These are phyloP conservation scores for Cymodocea nodosa DNA, from an alignment of 116 monocot species.

Conservation along the genomic window DNA sequence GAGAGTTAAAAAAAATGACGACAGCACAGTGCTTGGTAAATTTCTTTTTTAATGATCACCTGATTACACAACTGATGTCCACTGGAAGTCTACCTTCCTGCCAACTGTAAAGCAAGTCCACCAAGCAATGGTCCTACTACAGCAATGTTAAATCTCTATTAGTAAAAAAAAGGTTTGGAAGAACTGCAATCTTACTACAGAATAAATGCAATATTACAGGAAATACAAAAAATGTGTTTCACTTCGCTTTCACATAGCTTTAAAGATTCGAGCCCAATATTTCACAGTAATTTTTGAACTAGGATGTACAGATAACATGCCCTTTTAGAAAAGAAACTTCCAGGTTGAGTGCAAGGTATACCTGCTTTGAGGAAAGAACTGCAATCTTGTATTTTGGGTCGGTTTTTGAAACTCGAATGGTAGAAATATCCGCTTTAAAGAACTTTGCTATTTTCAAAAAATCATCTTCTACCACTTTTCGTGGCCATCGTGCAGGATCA, in stretches of 20 bases:
- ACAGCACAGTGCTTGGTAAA: not conserved
- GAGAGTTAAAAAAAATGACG: not conserved
- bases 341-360: not conserved
- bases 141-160: not conserved
- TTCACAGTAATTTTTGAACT: not conserved
- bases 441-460: constrained; percentile 45
- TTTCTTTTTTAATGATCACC: constrained; percentile 17
- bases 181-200: not conserved
- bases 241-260: too few species aligned
- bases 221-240: not conserved
- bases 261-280: too few species aligned
- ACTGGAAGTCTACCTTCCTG: constrained; percentile 82
- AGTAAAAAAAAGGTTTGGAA: not conserved
- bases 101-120: constrained; percentile 71
- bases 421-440: constrained; percentile 71
- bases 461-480: constrained; percentile 42
- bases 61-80: constrained; percentile 70
- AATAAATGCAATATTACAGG: not conserved
- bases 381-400: constrained; percentile 88
- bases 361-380: constrained; percentile 85
- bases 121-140: constrained; percentile 73
- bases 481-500: constrained; percentile 63
- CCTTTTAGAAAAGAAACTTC: not conserved
- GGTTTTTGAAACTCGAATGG: constrained; percentile 61
- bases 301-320: not conserved